Conservation (phyloP, 768 basidiomycete species). For the Lactarius sp. region DNA sequence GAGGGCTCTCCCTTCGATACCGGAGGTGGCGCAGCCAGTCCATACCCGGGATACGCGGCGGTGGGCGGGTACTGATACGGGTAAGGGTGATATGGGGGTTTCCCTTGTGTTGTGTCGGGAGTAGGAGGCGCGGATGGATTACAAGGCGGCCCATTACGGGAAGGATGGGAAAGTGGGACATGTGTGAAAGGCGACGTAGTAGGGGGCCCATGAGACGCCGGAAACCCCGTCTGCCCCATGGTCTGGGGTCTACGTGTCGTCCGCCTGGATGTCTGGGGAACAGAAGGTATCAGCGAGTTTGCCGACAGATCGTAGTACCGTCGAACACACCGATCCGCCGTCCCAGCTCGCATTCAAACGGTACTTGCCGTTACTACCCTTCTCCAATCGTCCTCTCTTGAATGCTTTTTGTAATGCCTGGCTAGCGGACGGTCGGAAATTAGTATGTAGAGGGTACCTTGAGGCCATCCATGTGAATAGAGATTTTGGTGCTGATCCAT, state of each 20-base stretch:
- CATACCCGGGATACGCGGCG: conserved; percentile 30
- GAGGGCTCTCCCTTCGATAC: conserved; percentile 9
- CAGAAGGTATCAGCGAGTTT: neutral
- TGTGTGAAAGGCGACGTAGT: conserved; percentile 18
- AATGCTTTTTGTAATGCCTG: conserved; percentile 86
- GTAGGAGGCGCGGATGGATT: conserved; percentile 36
- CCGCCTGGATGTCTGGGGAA: conserved; percentile 63
- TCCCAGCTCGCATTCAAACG: conserved; percentile 73
- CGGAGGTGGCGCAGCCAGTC: conserved; percentile 26
- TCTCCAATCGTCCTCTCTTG: conserved; percentile 76
- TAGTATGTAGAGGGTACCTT: conserved; percentile 78
- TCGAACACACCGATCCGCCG: conserved; percentile 63
- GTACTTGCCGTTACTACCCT: conserved; percentile 69
- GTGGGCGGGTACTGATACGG: conserved; percentile 40
- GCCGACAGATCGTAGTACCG: too few relatives aligned
- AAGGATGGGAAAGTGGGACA: conserved; percentile 14
- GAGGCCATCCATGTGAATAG: conserved; percentile 81
- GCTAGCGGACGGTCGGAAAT: conserved; percentile 85
- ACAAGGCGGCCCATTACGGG: conserved; percentile 21
- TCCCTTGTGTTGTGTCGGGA: conserved; percentile 28
- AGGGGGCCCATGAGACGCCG: conserved; percentile 7
- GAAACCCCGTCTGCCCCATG: conserved; percentile 30
- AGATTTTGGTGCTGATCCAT: conserved; percentile 79
- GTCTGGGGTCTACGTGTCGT: conserved; percentile 80
- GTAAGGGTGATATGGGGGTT: conserved; percentile 36